Base-by-base conservation (phyloP, 2,329 filamentous ascomycete genomes). In the Paecilomyces formosus region DNA sequence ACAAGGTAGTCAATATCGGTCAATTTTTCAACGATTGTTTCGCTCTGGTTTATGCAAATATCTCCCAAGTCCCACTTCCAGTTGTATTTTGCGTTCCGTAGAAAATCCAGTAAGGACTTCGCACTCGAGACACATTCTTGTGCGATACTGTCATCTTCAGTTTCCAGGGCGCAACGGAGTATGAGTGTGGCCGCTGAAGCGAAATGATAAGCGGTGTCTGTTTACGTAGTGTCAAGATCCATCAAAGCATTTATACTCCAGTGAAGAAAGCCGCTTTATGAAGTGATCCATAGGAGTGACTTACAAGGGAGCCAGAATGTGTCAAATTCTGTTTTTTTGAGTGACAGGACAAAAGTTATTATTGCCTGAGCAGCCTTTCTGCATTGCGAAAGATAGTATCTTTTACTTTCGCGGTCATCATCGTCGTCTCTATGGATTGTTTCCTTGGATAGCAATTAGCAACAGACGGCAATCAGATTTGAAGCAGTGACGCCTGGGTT, bases 401-500 rank as follows among this genome's bases (percentile, higher is more conserved):
- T 18, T 13, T 58, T 62, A 39, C 61, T 60, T 53, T 62, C 61
- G 45, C 57, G 55, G 21, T 56, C 62, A 24, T 61, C 64, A 21
- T 24, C 51, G 59, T 72, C 77, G 57, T 74, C 69, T 1, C 72
- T 68, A 55, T 78, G 75, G 2, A 59, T 57, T 28, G 61, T 35
- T 49, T 60, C 63, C 64, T 59, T 54, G 30, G 31, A 12, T 21
- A 22, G n/a, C 21, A 2, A 53, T 30, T 24, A 33, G 33, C 1
- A 12, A 31, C 30, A 45, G 6, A 15, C 5, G n/a, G 8, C 39
- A 8, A 21, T 6, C 18, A 45, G n/a, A 45, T n/a, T 18, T 3
- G 8, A 18, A 21, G n/a, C 7, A 15, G 18, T 18, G n/a, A n/a
- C 8, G n/a, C 6, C 6, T 39, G 3, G 8, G 31, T 24, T 51